Conservation (phyloP, 495 filamentous ascomycete species). For the Hyaloscypha bicolor region DNA sequence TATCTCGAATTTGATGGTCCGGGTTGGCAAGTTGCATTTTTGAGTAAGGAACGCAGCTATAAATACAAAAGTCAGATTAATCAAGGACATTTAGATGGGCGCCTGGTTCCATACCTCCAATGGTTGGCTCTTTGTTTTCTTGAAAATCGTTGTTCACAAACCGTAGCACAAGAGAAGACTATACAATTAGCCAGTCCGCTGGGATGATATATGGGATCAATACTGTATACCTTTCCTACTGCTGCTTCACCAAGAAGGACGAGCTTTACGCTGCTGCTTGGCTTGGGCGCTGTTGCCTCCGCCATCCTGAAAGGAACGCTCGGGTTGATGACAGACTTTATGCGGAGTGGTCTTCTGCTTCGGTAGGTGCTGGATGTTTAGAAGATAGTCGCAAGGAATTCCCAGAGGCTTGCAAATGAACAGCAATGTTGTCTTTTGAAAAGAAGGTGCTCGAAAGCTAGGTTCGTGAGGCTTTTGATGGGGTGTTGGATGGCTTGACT, state of each 20-base stretch:
- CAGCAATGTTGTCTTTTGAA: not conserved
- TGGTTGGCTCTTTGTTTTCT: conserved; percentile 99
- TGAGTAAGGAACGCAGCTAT: conserved; percentile 96
- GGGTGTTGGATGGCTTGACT: not conserved
- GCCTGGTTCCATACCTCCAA: conserved; percentile 73
- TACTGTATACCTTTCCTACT: conserved; percentile 82
- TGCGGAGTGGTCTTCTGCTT: not conserved
- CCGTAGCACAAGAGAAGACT: conserved; percentile 97
- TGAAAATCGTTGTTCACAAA: conserved; percentile 99
- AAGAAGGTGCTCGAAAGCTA: not conserved
- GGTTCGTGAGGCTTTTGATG: conserved; percentile 15
- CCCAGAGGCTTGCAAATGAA: not conserved
- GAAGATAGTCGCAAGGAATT: not conserved
- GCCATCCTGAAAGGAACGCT: conserved; percentile 41
- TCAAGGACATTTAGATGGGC: conserved; percentile 2
- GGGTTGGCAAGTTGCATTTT: conserved; percentile 93
- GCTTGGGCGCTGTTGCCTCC: conserved; percentile 68
- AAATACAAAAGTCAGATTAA: conserved; percentile 10
- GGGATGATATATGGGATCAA: not conserved
- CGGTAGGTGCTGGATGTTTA: not conserved
- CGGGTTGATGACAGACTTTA: not conserved
- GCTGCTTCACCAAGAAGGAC: conserved; percentile 96
- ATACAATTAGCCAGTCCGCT: conserved; percentile 19
- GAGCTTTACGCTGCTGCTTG: conserved; percentile 98
- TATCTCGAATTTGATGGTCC: conserved; percentile 99